Base-by-base conservation (phyloP, 768 basidiomycete species). In the Sistotremastrum niveocremeum region DNA sequence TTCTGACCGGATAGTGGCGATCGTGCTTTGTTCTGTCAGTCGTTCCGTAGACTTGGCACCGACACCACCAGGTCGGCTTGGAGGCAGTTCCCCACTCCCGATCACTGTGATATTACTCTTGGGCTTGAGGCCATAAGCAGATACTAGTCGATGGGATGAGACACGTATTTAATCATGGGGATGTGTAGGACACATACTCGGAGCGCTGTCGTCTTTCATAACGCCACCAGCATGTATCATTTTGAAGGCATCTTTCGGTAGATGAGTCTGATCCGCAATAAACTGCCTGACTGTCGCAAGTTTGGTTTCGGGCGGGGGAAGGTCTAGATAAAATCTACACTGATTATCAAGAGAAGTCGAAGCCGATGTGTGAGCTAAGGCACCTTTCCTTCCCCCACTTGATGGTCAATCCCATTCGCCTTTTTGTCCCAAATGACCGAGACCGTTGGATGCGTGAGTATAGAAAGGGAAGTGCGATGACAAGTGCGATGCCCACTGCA, bases 201-300 rank as follows among this genome's bases (percentile, higher is more conserved):
- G 73, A 6, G 76, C 73, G 48, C 65, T 59, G 59, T 90, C 80
- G 58, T 94, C 88, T 53, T 81, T 83, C 74, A 97, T 83, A 61
- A 95, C 75, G 2, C 87, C 90, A 36, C 94, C 94, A 40, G 83
- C 77, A 65, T 84, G 81, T 51, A 98, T 78, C 56, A 98, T 73
- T 60, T 90, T 88, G 72, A 95, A 87, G 31, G 74, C 73, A 52
- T 72, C 56, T 31, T 63, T 60, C 0, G 81, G 75, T 8, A 97
- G 71, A 45, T 79, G 79, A 2, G 86, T 91, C 56, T 81, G 76
- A 4, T 79, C 71, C 9, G 86, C 80, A 43, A 95, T 65, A 20
- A 72, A 68, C 3, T 68, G 53, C 36, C 84, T 73, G 44, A 93
- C 61, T 6, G 63, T 62, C 29, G 67, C 65, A 41, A 91, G 72